Evolutionary conservation across 192 early-diverging fungal genomes (phyloP), one percentile per base, ranked within the genome.

Genomic region (Podila minutissima): DNA sequence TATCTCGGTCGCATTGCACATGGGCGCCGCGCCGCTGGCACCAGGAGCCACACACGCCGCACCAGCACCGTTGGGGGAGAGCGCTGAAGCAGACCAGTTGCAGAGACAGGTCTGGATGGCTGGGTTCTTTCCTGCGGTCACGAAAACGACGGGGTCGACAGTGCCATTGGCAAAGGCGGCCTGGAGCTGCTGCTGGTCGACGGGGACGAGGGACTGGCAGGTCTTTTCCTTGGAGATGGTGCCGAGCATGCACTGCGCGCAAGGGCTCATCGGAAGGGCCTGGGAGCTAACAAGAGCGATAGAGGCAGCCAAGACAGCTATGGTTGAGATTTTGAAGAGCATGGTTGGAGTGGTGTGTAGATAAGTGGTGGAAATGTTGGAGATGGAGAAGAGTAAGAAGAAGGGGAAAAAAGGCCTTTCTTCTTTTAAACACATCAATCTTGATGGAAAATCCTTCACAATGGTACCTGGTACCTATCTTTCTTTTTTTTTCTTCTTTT

Each of bases 81-180:
- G 57, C 0, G 67, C 53, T 7, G n/a, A 38, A 2, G 60, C 49
- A 4, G 28, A 1, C 74, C 74, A 76, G 22, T 66, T 26, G 28
- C 74, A 76, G 15, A 66, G 20, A 61, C 74, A 76, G 22, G n/a
- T 55, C 41, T 71, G 58, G 68, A 76, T 65, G 0, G 51, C 57
- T 11, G 59, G 7, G 24, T 59, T 59, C 17, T 64, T 17, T 38
- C n/a, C 46, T 10, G 74, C 74, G 0, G 41, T 32, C 4, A 32
- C 2, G 2, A 76, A 32, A 3, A 15, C 61, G 3, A 6, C 19
- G 2, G 59, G 1, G 19, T 64, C 33, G 32, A 76, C 64, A 2
- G 58, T n/a, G 19, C 24, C 32, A n/a, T 64, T 49, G 26, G 66
- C 64, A 35, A 71, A 76, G 64, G 33, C 33, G 6, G 53, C 20